A percentile compares a stretch with the other conserved stretches of the same genome.
phyloP scores from a whole-genome alignment of 768 basidiomycete genomes.

The Paxillus ammoniavirescens region DNA sequence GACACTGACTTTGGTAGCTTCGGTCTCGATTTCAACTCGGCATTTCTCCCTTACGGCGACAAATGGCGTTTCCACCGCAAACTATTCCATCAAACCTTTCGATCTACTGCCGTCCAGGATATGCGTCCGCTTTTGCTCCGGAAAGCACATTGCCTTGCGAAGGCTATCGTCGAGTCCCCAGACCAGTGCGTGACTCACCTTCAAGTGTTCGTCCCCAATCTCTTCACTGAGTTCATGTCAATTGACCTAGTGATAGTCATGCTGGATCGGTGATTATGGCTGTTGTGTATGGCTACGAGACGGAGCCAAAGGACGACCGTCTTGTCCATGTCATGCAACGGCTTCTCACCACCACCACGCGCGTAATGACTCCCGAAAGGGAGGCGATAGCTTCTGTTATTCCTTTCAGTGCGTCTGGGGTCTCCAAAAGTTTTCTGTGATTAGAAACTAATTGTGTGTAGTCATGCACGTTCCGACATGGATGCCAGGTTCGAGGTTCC shows the following conservation, averaged over 20 bases:
- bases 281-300: conserved; percentile 9
- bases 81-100: conserved; percentile 19
- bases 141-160: conserved; percentile 8
- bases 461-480: too few species aligned
- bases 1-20: background rate
- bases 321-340: background rate
- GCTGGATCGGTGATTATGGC: conserved; percentile 25
- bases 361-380: too few species aligned
- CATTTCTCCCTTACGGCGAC: conserved; percentile 19
- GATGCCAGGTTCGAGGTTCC: too few species aligned
- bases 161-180: conserved; percentile 1
- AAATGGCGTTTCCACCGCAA: conserved; percentile 19
- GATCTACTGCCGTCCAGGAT: conserved; percentile 1
- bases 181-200: conserved; percentile 4
- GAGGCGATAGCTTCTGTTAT: too few species aligned
- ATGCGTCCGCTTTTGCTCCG: conserved; percentile 9
- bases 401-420: too few species aligned
- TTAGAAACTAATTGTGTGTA: too few species aligned
- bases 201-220: conserved; percentile 3
- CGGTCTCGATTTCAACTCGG: conserved; percentile 18
- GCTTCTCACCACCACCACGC: background rate
- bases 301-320: background rate
- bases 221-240: background rate
- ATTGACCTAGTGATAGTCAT: background rate
- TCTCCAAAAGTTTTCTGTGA: too few species aligned